A percentile compares a stretch with the other conserved stretches of the same genome.
Conservation (phyloP, 192 early-diverging fungal genomes). For the Entrophospora sp. region DNA sequence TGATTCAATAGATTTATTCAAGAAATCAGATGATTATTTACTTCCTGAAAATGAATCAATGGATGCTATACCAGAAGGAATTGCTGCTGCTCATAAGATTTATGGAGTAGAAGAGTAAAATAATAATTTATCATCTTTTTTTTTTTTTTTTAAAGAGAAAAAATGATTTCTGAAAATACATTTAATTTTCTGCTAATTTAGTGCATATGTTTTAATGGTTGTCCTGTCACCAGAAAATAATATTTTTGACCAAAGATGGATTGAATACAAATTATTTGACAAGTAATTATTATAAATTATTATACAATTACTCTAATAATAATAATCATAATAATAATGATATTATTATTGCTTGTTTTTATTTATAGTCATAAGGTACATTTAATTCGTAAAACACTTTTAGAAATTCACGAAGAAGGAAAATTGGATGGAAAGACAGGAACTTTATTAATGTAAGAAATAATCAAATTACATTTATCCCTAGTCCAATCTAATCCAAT, state of each 20-base stretch:
- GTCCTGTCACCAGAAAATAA: conserved; percentile 91
- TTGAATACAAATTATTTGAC: conserved; percentile 68
- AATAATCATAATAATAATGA: no score
- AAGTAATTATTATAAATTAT: conserved; percentile 32
- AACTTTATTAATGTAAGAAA: conserved; percentile 58
- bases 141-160: not conserved
- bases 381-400: conserved; percentile 54
- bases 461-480: not conserved
- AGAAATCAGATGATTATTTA: conserved; percentile 31
- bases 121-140: not conserved
- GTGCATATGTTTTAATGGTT: conserved; percentile 76
- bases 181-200: conserved; percentile 20
- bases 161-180: not conserved
- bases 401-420: conserved; percentile 58
- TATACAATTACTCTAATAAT: conserved; percentile 2
- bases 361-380: conserved; percentile 45
- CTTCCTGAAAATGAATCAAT: conserved; percentile 65
- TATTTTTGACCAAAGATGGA: conserved; percentile 84
- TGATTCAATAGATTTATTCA: conserved; percentile 23
- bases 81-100: conserved; percentile 60
- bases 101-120: conserved; percentile 50
- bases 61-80: conserved; percentile 58
- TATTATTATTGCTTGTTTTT: not conserved
- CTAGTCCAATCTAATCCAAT: no score
- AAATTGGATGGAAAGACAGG: conserved; percentile 46